Conservation (phyloP, 176 grass and related monocot genomes). For the Phyllostachys edulis region DNA sequence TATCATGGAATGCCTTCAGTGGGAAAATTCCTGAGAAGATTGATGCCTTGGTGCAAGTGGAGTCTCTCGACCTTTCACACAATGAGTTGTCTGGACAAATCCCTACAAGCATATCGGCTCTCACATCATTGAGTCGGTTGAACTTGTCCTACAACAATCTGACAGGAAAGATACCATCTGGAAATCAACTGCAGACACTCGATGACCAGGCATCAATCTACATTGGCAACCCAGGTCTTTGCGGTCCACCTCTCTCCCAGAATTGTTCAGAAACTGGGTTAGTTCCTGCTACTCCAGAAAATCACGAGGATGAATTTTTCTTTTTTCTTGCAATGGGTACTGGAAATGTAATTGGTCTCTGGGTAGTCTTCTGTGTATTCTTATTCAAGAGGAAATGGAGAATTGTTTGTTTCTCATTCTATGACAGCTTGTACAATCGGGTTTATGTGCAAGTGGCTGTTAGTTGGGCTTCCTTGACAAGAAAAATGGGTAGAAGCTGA, state of each 20-base stretch:
- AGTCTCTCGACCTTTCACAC: background rate
- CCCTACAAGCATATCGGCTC: background rate
- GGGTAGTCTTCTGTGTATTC: no score
- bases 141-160: background rate
- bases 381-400: no score
- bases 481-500: no score
- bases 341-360: no score
- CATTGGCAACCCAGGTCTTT: background rate
- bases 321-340: no score
- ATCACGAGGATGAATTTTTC: no score
- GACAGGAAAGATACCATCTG: background rate
- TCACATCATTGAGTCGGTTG: background rate
- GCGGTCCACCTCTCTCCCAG: background rate
- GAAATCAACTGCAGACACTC: background rate
- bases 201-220: background rate
- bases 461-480: no score
- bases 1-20: conserved; percentile 15
- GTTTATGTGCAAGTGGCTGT: no score
- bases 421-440: no score
- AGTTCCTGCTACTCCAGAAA: background rate
- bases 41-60: background rate
- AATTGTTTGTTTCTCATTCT: no score
- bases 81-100: background rate
- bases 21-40: background rate
- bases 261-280: background rate